phyloP scores from a whole-genome alignment of 805 yeast genomes.

The Metschnikowia bowlesiae region DNA sequence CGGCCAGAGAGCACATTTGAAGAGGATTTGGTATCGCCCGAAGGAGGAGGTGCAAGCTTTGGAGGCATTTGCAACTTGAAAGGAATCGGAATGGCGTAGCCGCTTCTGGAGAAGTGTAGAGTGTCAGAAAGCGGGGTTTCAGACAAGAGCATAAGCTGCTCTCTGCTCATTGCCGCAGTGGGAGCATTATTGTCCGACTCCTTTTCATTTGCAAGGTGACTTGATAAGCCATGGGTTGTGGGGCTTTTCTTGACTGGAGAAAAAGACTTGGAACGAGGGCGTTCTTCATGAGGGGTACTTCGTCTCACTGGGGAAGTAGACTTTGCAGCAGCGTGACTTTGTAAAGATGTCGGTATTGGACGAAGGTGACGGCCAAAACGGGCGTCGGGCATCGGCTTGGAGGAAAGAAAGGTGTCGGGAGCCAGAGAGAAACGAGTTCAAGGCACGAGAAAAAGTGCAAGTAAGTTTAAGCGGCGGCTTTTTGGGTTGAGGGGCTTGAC shows the following conservation, averaged over 20 bases:
- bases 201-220: conserved; percentile 9
- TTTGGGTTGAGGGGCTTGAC: background rate
- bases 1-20: conserved; percentile 2
- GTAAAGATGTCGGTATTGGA: conserved; percentile 1
- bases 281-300: background rate
- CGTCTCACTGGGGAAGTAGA: conserved; percentile 1
- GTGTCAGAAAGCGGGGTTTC: conserved; percentile 34
- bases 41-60: conserved; percentile 22
- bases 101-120: conserved; percentile 28
- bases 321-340: background rate
- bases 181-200: conserved; percentile 21
- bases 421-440: background rate
- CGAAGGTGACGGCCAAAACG: background rate
- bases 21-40: background rate
- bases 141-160: conserved; percentile 26
- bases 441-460: background rate
- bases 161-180: conserved; percentile 20
- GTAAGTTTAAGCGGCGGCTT: background rate
- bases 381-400: background rate
- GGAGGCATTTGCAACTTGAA: conserved; percentile 41
- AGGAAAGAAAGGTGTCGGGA: background rate
- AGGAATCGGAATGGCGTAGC: conserved; percentile 40
- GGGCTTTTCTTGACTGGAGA: conserved; percentile 32
- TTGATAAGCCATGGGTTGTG: conserved; percentile 20
- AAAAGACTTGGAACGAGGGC: conserved; percentile 30